These are phyloP conservation scores for Epichloe uncinata DNA, from an alignment of 2,329 filamentous ascomycete genomes.

Conservation along the genomic window DNA sequence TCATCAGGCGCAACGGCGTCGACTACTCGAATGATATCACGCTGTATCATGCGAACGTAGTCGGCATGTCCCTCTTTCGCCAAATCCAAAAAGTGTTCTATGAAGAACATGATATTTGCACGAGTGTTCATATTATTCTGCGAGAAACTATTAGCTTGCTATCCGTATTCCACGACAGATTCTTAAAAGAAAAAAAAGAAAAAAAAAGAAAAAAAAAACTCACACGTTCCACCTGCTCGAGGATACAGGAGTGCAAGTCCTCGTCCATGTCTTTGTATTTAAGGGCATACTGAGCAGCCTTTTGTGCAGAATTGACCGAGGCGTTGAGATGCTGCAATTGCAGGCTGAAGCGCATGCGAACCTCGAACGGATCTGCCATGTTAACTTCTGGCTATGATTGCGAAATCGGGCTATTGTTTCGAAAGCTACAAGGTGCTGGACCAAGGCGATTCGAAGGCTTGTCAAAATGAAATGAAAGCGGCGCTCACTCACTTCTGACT, in stretches of 20 bases:
- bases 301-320: slow-evolving; percentile 75
- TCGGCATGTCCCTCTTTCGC: slow-evolving; percentile 62
- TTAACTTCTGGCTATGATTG: neutral
- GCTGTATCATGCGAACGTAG: slow-evolving; percentile 88
- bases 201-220: neutral
- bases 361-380: slow-evolving; percentile 83
- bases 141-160: neutral
- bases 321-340: slow-evolving; percentile 87
- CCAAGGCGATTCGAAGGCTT: neutral
- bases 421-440: neutral
- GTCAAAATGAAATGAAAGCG: neutral
- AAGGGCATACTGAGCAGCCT: slow-evolving; percentile 87
- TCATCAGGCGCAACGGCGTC: slow-evolving; percentile 83
- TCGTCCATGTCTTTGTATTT: slow-evolving; percentile 93
- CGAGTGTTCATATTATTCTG: slow-evolving; percentile 91
- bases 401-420: neutral
- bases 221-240: slow-evolving; percentile 84
- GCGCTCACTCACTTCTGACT: neutral
- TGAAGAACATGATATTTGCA: slow-evolving; percentile 98
- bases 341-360: slow-evolving; percentile 90
- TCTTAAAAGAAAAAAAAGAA: neutral
- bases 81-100: slow-evolving; percentile 86
- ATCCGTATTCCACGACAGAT: neutral
- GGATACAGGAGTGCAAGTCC: slow-evolving; percentile 90
- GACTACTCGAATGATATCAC: slow-evolving; percentile 82